Evolutionary conservation across 352 stramenopile genomes (phyloP).

Genomic region (Phytophthora constricta): DNA sequence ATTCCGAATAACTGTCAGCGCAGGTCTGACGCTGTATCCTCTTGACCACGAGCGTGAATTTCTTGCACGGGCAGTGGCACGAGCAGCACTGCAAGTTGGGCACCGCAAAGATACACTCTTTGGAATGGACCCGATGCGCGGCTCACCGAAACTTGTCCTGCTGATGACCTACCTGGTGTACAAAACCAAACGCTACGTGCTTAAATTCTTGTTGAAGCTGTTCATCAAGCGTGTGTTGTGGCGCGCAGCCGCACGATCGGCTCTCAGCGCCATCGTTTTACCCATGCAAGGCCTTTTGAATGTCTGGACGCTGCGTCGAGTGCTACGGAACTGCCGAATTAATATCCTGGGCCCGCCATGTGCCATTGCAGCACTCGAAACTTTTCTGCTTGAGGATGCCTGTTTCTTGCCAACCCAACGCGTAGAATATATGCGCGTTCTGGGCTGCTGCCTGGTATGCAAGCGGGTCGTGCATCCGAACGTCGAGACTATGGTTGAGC

Average conservation of each 20-base stretch:
- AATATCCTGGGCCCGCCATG: slow-evolving; percentile 57
- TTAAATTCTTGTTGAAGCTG: slow-evolving; percentile 66
- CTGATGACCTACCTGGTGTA: slow-evolving; percentile 50
- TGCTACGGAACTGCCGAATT: slow-evolving; percentile 58
- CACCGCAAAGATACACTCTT: slow-evolving; percentile 54
- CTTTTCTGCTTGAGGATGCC: slow-evolving; percentile 37
- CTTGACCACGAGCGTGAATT: slow-evolving; percentile 61
- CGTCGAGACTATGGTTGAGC: slow-evolving; percentile 63
- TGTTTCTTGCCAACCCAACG: slow-evolving; percentile 39
- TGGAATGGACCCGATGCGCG: slow-evolving; percentile 59
- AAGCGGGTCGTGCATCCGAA: slow-evolving; percentile 63
- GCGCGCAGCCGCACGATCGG: slow-evolving; percentile 47
- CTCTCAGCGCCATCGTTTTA: slow-evolving; percentile 51
- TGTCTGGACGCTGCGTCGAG: slow-evolving; percentile 48
- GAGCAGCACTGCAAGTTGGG: slow-evolving; percentile 52
- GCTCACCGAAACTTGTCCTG: slow-evolving; percentile 48
- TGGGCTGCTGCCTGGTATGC: slow-evolving; percentile 53
- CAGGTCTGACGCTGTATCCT: slow-evolving; percentile 50
- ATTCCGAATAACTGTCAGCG: slow-evolving; percentile 54
- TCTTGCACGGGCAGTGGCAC: slow-evolving; percentile 50
- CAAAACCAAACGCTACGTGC: slow-evolving; percentile 58
- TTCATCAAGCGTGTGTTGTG: slow-evolving; percentile 62
- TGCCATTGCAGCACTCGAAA: slow-evolving; percentile 41
- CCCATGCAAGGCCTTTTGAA: slow-evolving; percentile 58
- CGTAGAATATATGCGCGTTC: slow-evolving; percentile 55